Conservation (phyloP, 129 eudicot species). For the Centaurea solstitialis region DNA sequence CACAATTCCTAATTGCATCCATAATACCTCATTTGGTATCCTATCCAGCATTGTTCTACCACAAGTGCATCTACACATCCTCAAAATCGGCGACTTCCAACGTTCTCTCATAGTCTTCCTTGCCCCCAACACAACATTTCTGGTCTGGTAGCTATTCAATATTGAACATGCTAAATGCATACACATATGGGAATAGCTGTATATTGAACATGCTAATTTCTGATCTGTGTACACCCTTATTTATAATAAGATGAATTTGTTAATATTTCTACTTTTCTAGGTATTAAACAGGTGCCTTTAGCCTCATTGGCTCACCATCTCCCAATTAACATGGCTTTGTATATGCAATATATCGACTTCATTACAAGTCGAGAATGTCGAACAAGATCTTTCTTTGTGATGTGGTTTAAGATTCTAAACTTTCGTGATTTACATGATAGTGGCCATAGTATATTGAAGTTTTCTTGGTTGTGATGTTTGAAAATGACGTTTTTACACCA, state of each 20-base stretch:
- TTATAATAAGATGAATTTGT: neutral
- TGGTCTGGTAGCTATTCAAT: neutral
- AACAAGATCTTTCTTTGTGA: neutral
- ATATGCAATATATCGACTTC: neutral
- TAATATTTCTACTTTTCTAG: neutral
- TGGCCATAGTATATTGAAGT: neutral
- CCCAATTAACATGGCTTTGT: neutral
- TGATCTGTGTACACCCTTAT: neutral
- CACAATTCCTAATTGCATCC: neutral
- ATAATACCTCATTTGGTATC: neutral
- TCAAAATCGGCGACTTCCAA: neutral
- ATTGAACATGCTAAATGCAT: neutral
- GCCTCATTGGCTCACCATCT: neutral
- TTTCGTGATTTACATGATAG: neutral
- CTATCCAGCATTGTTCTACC: neutral
- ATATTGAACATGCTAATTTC: too few species aligned
- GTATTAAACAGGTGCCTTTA: neutral
- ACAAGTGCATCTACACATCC: neutral
- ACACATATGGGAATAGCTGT: neutral
- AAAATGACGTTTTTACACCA: neutral
- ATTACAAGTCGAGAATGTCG: neutral
- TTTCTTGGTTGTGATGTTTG: neutral
- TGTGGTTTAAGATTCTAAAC: neutral
- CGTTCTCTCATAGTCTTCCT: neutral
- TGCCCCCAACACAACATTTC: neutral